Conservation (phyloP, 352 stramenopile genomes). For the Pythium biforme region DNA sequence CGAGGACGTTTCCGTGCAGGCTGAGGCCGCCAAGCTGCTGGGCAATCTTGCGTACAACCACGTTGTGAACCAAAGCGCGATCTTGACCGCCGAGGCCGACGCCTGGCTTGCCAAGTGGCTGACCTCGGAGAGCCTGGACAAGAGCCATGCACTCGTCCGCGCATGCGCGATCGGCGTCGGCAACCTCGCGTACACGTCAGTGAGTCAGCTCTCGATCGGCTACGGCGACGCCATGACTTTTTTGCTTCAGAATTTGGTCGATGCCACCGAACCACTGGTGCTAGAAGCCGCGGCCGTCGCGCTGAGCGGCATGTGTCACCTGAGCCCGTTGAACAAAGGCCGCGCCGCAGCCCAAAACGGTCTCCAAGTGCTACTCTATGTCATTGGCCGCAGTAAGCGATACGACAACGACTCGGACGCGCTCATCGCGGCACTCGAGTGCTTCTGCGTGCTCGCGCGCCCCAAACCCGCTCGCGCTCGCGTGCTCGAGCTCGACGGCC, state of each 20-base stretch:
- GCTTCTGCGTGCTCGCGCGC: constrained; percentile 45
- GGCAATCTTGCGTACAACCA: constrained; percentile 69
- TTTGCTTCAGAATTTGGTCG: constrained; percentile 62
- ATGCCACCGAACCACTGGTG: constrained; percentile 39
- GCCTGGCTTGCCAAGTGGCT: constrained; percentile 34
- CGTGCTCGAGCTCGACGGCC: constrained; percentile 57
- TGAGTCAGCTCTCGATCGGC: constrained; percentile 75
- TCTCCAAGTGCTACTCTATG: constrained; percentile 68
- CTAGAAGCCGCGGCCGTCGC: constrained; percentile 48
- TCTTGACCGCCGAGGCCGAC: constrained; percentile 63
- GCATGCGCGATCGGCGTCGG: constrained; percentile 54
- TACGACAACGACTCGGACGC: constrained; percentile 35
- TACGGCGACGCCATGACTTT: constrained; percentile 66
- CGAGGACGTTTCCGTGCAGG: constrained; percentile 32
- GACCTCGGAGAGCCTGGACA: constrained; percentile 33
- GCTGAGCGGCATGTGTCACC: constrained; percentile 56
- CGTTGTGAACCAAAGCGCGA: constrained; percentile 64
- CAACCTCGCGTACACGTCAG: constrained; percentile 64
- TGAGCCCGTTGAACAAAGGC: constrained; percentile 66
- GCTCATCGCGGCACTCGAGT: constrained; percentile 52
- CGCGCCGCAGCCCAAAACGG: constrained; percentile 63
- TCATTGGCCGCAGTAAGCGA: constrained; percentile 36
- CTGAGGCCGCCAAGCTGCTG: constrained; percentile 61
- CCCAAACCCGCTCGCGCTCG: constrained; percentile 45
- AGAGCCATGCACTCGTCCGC: constrained; percentile 35